These are phyloP conservation scores for Bretziella fagacearum DNA, from an alignment of 2,329 filamentous ascomycete genomes.

Conservation along the genomic window DNA sequence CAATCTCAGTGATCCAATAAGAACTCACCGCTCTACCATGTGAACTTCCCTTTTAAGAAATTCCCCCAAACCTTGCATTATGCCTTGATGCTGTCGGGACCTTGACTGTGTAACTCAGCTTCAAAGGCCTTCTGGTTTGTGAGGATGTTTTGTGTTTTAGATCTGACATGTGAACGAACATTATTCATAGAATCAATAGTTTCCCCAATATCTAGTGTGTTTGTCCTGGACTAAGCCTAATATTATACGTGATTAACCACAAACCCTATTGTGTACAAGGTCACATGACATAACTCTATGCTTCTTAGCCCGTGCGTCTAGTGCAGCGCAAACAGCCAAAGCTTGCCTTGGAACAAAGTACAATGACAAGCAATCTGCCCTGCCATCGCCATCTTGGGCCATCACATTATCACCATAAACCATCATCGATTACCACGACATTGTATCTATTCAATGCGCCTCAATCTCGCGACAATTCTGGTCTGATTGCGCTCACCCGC, in stretches of 20 bases:
- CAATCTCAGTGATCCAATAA: conserved; percentile 18
- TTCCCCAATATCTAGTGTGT: too few species aligned
- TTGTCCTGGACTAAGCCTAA: too few species aligned
- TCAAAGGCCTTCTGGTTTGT: too few species aligned
- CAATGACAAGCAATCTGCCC: not conserved
- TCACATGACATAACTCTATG: not conserved
- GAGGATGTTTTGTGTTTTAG: not conserved
- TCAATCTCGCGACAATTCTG: not conserved
- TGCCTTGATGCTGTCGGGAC: too few species aligned
- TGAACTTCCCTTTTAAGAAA: conserved; percentile 8
- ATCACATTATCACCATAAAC: not conserved
- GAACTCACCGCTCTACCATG: not conserved
- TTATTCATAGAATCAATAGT: too few species aligned
- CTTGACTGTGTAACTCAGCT: too few species aligned
- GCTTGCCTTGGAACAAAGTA: not conserved
- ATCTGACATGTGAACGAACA: not conserved
- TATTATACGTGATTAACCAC: too few species aligned
- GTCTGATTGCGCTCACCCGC: not conserved
- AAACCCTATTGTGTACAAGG: not conserved
- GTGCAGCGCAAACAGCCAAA: not conserved
- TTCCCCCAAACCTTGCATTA: not conserved
- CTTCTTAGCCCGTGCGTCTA: not conserved
- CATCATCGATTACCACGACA: not conserved
- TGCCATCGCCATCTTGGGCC: not conserved
- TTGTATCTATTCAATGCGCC: not conserved